phyloP scores from a whole-genome alignment of 2,329 filamentous ascomycete species.

The Xylariales sp. region DNA sequence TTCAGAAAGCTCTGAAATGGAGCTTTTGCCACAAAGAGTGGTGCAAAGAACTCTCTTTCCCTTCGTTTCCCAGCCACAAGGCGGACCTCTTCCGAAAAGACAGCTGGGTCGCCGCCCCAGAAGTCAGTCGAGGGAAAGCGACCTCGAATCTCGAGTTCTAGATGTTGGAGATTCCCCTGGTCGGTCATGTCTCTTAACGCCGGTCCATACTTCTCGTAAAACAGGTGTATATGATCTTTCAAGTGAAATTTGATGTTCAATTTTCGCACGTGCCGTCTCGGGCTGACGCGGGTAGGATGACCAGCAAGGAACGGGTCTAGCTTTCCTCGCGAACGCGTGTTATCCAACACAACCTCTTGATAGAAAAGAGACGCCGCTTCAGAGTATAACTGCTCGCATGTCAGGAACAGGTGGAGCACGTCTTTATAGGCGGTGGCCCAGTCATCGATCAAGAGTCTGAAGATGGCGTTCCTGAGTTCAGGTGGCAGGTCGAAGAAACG shows the following conservation, averaged over 20 bases:
- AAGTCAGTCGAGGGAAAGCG: slow-evolving; percentile 21
- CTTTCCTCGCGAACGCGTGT: slow-evolving; percentile 11
- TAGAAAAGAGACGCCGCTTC: slow-evolving; percentile 24
- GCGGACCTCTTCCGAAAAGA: slow-evolving; percentile 12
- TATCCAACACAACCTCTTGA: slow-evolving; percentile 19
- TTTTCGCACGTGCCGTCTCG: slow-evolving; percentile 20
- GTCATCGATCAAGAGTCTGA: slow-evolving; percentile 15
- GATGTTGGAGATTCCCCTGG: slow-evolving; percentile 15
- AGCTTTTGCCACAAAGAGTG: slow-evolving; percentile 17
- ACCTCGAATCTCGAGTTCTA: slow-evolving; percentile 19
- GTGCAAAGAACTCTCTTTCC: slow-evolving; percentile 13
- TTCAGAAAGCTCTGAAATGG: slow-evolving; percentile 24
- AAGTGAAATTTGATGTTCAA: slow-evolving; percentile 20
- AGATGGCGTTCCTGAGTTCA: slow-evolving; percentile 21
- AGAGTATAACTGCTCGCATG: slow-evolving; percentile 17
- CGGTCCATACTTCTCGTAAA: slow-evolving; percentile 15
- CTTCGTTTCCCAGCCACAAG: slow-evolving; percentile 9
- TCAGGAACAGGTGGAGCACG: slow-evolving; percentile 18
- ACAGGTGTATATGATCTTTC: slow-evolving; percentile 16
- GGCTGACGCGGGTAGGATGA: slow-evolving; percentile 15
- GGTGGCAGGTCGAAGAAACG: slow-evolving; percentile 24
- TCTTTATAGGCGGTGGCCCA: slow-evolving; percentile 10
- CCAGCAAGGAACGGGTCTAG: slow-evolving; percentile 17
- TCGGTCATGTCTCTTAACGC: slow-evolving; percentile 21
- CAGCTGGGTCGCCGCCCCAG: slow-evolving; percentile 15